phyloP scores from a whole-genome alignment of 306 rosid genomes.

The Cucurbita moschata region DNA sequence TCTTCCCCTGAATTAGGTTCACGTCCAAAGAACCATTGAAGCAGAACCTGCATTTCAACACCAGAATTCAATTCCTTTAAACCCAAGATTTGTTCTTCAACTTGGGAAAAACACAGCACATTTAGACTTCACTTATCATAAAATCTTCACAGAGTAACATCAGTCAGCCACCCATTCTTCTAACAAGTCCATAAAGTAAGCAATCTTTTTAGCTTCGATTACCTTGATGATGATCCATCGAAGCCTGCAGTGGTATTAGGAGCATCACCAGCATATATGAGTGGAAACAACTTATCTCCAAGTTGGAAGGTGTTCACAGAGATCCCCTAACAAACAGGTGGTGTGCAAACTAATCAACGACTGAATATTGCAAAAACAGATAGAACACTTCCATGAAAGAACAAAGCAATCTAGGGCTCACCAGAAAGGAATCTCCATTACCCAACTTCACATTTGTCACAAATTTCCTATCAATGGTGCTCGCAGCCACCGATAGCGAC shows the following conservation, averaged over 20 bases:
- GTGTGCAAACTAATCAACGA: background rate
- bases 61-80: background rate
- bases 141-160: background rate
- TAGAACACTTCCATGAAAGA: background rate
- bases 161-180: background rate
- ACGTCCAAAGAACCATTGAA: background rate
- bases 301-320: constrained; percentile 10
- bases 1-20: constrained; percentile 3
- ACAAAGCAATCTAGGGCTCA: background rate
- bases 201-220: background rate
- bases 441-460: constrained; percentile 25
- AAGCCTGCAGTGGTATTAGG: constrained; percentile 9
- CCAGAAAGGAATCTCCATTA: constrained; percentile 20
- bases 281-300: background rate
- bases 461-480: constrained; percentile 30
- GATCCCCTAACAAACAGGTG: constrained; percentile 7
- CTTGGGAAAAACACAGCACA: background rate
- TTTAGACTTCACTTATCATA: background rate
- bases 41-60: constrained; percentile 10
- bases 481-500: constrained; percentile 33
- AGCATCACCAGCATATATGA: constrained; percentile 10
- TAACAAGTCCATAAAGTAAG: background rate
- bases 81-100: background rate
- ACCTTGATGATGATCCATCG: constrained; percentile 2
- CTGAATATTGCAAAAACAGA: background rate